These are phyloP conservation scores for Lachnellula occidentalis DNA, from an alignment of 2,329 filamentous ascomycete genomes.

Conservation along the genomic window DNA sequence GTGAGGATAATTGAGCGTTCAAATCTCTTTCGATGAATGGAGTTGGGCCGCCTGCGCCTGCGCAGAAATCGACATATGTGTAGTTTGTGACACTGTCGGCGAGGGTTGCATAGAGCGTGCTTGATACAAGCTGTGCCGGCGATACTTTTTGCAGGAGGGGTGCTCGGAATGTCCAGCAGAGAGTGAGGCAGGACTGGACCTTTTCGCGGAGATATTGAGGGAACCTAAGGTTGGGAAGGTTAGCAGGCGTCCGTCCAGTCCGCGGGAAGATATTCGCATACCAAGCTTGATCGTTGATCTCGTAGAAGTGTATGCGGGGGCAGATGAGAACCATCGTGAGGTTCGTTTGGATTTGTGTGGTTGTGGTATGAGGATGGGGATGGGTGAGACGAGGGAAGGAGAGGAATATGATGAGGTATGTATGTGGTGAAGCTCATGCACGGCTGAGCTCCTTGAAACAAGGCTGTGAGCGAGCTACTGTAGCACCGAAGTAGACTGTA, in stretches of 20 bases:
- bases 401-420: neutral
- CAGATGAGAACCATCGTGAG: constrained; percentile 43
- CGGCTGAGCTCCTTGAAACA: constrained; percentile 15
- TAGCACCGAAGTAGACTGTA: neutral
- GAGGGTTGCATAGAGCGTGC: constrained; percentile 48
- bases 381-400: neutral
- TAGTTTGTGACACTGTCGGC: constrained; percentile 44
- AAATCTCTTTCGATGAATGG: constrained; percentile 56
- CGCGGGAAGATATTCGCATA: constrained; percentile 31
- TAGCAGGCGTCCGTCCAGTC: neutral
- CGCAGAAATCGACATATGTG: constrained; percentile 70
- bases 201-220: constrained; percentile 58
- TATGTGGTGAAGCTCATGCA: neutral
- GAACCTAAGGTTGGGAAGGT: constrained; percentile 44
- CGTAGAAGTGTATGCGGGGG: constrained; percentile 58
- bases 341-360: neutral
- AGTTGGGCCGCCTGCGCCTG: constrained; percentile 67
- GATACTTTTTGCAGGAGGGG: constrained; percentile 52
- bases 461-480: constrained; percentile 8
- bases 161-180: constrained; percentile 55
- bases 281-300: constrained; percentile 64
- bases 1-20: constrained; percentile 40
- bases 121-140: constrained; percentile 56
- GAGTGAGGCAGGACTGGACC: constrained; percentile 59
- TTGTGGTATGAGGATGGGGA: too few relatives aligned